phyloP scores from a whole-genome alignment of 208 protist genomes.

The Trypanosoma boissoni region DNA sequence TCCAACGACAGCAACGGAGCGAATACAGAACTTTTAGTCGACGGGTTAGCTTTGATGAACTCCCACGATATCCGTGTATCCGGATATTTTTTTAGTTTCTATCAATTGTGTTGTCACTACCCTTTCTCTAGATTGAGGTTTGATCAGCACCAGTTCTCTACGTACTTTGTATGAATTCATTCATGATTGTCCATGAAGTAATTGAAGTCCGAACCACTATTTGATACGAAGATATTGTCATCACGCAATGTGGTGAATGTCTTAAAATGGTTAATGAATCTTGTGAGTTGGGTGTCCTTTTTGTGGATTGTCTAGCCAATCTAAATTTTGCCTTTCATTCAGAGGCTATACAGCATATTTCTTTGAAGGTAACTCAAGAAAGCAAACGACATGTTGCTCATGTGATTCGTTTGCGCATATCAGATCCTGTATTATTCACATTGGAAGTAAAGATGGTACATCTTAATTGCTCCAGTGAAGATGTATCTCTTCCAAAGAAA shows the following conservation, averaged over 20 bases:
- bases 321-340: slow-evolving; percentile 18
- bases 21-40: slow-evolving; percentile 8
- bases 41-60: slow-evolving; percentile 1
- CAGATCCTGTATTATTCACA: slow-evolving; percentile 19
- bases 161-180: slow-evolving; percentile 3
- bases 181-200: not conserved
- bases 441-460: slow-evolving; percentile 29
- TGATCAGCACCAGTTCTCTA: slow-evolving; percentile 1
- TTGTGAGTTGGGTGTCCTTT: slow-evolving; percentile 17
- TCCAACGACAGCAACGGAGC: slow-evolving; percentile 8
- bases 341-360: not conserved
- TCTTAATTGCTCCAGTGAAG: slow-evolving; percentile 14
- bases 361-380: not conserved
- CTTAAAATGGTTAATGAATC: not conserved
- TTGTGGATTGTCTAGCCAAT: slow-evolving; percentile 23
- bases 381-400: not conserved
- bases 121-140: slow-evolving; percentile 7
- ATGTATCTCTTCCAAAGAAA: slow-evolving; percentile 1
- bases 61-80: slow-evolving; percentile 5
- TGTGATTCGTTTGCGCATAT: slow-evolving; percentile 10
- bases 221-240: slow-evolving; percentile 12
- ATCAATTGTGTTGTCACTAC: slow-evolving; percentile 20
- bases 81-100: slow-evolving; percentile 17
- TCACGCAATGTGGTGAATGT: slow-evolving; percentile 22
- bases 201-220: slow-evolving; percentile 5